These are phyloP conservation scores for Pestalotiopsis sp. DNA, from an alignment of 2,329 filamentous ascomycete genomes.

Conservation along the genomic window DNA sequence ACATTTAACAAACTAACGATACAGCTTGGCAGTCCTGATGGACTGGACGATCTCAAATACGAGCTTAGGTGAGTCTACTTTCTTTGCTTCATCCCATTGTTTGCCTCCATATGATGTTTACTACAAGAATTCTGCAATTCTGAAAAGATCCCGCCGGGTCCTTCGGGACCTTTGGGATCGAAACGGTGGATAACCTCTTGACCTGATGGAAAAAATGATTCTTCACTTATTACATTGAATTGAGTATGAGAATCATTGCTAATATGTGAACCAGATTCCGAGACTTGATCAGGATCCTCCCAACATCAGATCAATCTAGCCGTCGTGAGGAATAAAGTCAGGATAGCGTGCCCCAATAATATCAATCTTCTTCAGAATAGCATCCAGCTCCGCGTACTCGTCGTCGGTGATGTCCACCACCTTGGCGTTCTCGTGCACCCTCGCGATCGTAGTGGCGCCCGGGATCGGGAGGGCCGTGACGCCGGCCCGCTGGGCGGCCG, in stretches of 20 bases:
- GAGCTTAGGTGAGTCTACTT: not conserved
- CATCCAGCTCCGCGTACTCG: constrained; percentile 55
- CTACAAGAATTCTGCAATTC: constrained; percentile 41
- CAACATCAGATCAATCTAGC: not conserved
- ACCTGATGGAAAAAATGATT: constrained; percentile 25
- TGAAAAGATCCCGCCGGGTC: constrained; percentile 24
- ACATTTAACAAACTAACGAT: not conserved
- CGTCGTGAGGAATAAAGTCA: constrained; percentile 27
- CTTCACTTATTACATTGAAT: not conserved
- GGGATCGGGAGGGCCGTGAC: constrained; percentile 68
- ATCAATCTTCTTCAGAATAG: constrained; percentile 50
- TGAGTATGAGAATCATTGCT: not conserved
- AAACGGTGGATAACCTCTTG: constrained; percentile 35
- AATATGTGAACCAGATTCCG: not conserved
- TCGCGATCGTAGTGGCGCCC: constrained; percentile 58
- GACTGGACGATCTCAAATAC: no score
- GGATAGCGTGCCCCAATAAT: constrained; percentile 53
- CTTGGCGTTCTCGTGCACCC: constrained; percentile 64
- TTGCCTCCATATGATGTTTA: constrained; percentile 27
- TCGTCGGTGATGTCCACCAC: constrained; percentile 49
- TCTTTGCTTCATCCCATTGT: not conserved
- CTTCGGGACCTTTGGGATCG: constrained; percentile 17
- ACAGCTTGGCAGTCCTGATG: not conserved
- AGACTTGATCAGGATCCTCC: not conserved
- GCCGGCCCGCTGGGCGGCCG: constrained; percentile 51